Evolutionary conservation across 768 basidiomycete genomes (phyloP).

Genomic region (Xanthoconium stramineum): DNA sequence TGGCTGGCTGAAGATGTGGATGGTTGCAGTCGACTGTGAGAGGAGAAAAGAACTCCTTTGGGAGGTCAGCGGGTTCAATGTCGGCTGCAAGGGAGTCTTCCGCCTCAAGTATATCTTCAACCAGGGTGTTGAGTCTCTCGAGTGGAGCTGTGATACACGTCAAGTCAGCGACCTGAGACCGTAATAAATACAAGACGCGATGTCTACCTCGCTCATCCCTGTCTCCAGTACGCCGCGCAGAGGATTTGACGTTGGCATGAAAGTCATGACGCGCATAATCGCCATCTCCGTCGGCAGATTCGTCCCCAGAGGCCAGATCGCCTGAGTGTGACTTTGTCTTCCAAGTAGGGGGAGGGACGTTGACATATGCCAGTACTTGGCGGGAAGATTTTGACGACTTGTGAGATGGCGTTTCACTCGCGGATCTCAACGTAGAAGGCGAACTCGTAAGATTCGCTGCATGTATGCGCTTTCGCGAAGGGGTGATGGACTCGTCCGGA

Average conservation of each 20-base stretch:
- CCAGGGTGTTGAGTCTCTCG: conserved; percentile 70
- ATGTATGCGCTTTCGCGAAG: conserved; percentile 59
- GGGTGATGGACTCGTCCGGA: conserved; percentile 55
- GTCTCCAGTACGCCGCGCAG: conserved; percentile 63
- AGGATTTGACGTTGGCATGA: conserved; percentile 42
- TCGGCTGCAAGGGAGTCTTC: conserved; percentile 70
- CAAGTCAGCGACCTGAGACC: neutral
- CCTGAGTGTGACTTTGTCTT: conserved; percentile 31
- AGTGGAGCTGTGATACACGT: conserved; percentile 46
- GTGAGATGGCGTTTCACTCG: conserved; percentile 25
- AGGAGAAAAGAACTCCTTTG: conserved; percentile 61
- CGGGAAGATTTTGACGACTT: conserved; percentile 31
- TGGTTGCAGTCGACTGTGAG: conserved; percentile 54
- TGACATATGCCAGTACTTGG: conserved; percentile 33
- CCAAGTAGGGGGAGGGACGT: conserved; percentile 28
- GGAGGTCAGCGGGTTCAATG: conserved; percentile 46
- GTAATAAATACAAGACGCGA: neutral
- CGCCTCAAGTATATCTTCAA: conserved; percentile 85
- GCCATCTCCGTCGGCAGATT: conserved; percentile 46
- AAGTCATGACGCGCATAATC: conserved; percentile 21
- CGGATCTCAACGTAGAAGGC: conserved; percentile 10
- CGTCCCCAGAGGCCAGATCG: conserved; percentile 51
- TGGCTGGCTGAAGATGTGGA: conserved; percentile 55
- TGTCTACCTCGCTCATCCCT: conserved; percentile 68
- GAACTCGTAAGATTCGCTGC: conserved; percentile 8